Base-by-base conservation (phyloP, 306 rosid species). In the Cicer pinnatifidum region DNA sequence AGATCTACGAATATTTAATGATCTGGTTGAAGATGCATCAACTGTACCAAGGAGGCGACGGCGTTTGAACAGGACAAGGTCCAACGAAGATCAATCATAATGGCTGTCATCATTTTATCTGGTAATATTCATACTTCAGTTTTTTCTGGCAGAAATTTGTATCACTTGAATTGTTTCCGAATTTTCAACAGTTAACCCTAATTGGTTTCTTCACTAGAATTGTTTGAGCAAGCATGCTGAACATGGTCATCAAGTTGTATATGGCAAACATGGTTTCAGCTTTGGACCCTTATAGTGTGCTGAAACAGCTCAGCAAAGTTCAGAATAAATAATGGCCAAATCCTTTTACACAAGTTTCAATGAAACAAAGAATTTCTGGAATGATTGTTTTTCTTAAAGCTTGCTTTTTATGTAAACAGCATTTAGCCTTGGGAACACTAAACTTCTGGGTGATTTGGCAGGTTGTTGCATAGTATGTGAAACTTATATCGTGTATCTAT, bases 11-110 rank as follows among this genome's bases (percentile, higher is more conserved):
- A 65, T 88, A 56, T 47, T 78, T 17, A 73, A 84, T 15, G 92
- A 79, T 50, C 72, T 79, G 1, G 84, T 71, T 48, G 91, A 82
- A 44, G 90, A 87, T 79, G 69, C 82, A 35, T 87, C 97, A 20
- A 79, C 85, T 2, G 79, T 86, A 19, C 89, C 95, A 41, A 92
- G 97, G 80, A 90, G 98, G 81, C 88, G 96, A 0, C 77, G 89
- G 1, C 95, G 98, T 4, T 69, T 90, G 76, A 84, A 80, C 3
- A 76, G 91, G 28, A 76, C 92, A 58, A 87, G 96, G 84, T 88
- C 94, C 69, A 84, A 76, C 68, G 89, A 79, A 64, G 91, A 90
- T 67, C 89, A 75, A 16, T 88, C 86, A 37, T 86, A 87, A 84
- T 73, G 69, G 23, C 41, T 35, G 43, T 40, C 71, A 38, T 40